These are phyloP conservation scores for Cutaneotrichosporon dermatis DNA, from an alignment of 1,284 basidiomycete species.

Conservation along the genomic window DNA sequence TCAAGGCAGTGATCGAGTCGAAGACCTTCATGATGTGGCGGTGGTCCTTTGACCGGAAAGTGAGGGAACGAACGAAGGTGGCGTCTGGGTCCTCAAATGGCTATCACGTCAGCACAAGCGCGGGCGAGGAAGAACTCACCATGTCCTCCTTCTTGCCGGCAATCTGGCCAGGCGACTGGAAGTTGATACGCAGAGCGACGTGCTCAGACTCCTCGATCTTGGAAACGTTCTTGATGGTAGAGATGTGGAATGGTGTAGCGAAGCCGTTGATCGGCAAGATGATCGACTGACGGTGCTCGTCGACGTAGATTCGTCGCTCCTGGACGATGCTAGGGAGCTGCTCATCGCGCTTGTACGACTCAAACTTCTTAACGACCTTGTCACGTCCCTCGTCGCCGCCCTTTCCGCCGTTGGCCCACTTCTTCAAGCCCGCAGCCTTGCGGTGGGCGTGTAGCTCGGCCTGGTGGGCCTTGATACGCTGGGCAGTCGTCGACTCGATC, in stretches of 20 bases:
- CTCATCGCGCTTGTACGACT: slow-evolving; percentile 92
- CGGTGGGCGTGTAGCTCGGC: slow-evolving; percentile 72
- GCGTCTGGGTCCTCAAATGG: slow-evolving; percentile 97
- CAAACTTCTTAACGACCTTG: slow-evolving; percentile 91
- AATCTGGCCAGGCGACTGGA: slow-evolving; percentile 96
- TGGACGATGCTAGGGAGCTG: slow-evolving; percentile 78
- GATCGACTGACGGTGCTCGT: slow-evolving; percentile 83
- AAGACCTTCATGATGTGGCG: slow-evolving; percentile 83
- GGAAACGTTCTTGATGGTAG: slow-evolving; percentile 95
- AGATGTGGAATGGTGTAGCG: slow-evolving; percentile 96
- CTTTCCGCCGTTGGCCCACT: slow-evolving; percentile 60
- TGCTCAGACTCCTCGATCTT: slow-evolving; percentile 96
- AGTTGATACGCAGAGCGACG: slow-evolving; percentile 94
- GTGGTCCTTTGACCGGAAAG: slow-evolving; percentile 84
- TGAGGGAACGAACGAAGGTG: slow-evolving; percentile 92
- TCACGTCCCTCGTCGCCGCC: slow-evolving; percentile 72
- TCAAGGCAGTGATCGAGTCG: slow-evolving; percentile 90
- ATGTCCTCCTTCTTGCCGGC: slow-evolving; percentile 99
- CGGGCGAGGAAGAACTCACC: slow-evolving; percentile 48
- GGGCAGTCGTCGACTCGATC: slow-evolving; percentile 62
- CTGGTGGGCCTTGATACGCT: slow-evolving; percentile 82
- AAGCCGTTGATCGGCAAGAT: slow-evolving; percentile 91
- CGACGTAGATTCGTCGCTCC: slow-evolving; percentile 78
- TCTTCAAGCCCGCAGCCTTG: slow-evolving; percentile 76
- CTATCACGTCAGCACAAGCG: slow-evolving; percentile 44